These are phyloP conservation scores for Entophlyctis luteolus DNA, from an alignment of 192 early-diverging fungal genomes.

Conservation along the genomic window DNA sequence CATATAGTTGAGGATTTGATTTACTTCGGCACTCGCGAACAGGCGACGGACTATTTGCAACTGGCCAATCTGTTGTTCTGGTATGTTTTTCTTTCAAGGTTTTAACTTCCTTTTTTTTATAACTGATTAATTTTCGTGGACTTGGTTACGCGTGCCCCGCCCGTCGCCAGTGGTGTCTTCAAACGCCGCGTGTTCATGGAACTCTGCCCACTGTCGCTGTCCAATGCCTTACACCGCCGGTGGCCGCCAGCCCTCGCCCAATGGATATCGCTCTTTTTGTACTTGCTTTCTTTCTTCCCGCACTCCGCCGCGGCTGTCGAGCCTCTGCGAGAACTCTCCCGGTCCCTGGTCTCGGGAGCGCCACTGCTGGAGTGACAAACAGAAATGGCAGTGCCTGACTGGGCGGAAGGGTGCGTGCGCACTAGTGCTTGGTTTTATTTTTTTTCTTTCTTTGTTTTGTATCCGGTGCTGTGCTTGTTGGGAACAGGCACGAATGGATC, in stretches of 20 bases:
- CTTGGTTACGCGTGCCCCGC: too few relatives aligned
- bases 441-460: too few relatives aligned
- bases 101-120: not conserved
- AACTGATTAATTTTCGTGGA: slow-evolving; percentile 44
- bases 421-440: too few relatives aligned
- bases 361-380: not conserved
- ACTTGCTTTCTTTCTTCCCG: slow-evolving; percentile 44
- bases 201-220: slow-evolving; percentile 34
- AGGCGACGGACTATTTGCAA: slow-evolving; percentile 67
- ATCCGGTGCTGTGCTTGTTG: too few relatives aligned
- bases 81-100: slow-evolving; percentile 28
- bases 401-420: too few relatives aligned
- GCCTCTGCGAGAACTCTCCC: slow-evolving; percentile 27
- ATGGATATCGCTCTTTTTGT: slow-evolving; percentile 48
- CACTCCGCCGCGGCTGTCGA: slow-evolving; percentile 30
- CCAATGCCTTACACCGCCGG: slow-evolving; percentile 22
- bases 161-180: slow-evolving; percentile 6
- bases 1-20: slow-evolving; percentile 75
- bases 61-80: slow-evolving; percentile 65
- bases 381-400: too few relatives aligned
- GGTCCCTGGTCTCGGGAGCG: slow-evolving; percentile 1
- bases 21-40: slow-evolving; percentile 71
- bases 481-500: too few relatives aligned
- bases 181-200: slow-evolving; percentile 48
- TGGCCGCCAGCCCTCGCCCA: slow-evolving; percentile 49